These are phyloP conservation scores for Phaffomyces antillensis DNA, from an alignment of 805 yeast genomes.

Conservation along the genomic window DNA sequence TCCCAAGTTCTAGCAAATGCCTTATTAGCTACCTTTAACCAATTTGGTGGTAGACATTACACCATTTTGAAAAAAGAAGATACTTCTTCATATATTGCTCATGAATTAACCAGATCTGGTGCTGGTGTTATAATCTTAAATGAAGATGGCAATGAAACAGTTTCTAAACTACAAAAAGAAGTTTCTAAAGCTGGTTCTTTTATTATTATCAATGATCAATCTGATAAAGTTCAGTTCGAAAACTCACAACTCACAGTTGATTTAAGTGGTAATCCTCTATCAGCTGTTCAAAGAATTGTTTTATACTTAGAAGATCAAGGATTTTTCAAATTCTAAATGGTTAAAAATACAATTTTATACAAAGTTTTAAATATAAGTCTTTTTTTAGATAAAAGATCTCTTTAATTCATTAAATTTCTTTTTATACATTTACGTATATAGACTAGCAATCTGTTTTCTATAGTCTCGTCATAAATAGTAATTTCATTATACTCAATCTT, in stretches of 20 bases:
- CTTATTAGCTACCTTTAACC: slow-evolving; percentile 83
- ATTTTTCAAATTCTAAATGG: slow-evolving; percentile 48
- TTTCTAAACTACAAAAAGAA: slow-evolving; percentile 16
- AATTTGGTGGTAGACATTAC: slow-evolving; percentile 74
- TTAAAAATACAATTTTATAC: not conserved
- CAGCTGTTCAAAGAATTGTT: slow-evolving; percentile 70
- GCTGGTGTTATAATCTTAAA: slow-evolving; percentile 74
- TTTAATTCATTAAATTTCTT: no score
- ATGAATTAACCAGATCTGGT: slow-evolving; percentile 82
- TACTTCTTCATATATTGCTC: slow-evolving; percentile 55
- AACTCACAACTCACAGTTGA: slow-evolving; percentile 54
- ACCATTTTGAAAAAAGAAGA: slow-evolving; percentile 34
- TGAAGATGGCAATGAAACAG: slow-evolving; percentile 8
- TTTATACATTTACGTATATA: no score
- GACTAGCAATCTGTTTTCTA: no score
- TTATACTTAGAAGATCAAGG: slow-evolving; percentile 76
- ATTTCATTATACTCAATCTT: not conserved
- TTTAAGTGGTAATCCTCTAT: slow-evolving; percentile 47
- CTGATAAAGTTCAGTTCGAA: slow-evolving; percentile 28
- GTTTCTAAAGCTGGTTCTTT: slow-evolving; percentile 41
- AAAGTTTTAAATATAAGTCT: no score
- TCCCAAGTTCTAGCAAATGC: slow-evolving; percentile 71
- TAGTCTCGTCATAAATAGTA: no score
- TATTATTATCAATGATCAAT: slow-evolving; percentile 38
- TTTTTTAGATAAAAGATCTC: no score